Evolutionary conservation across 176 grass and related monocot genomes (phyloP).

Genomic region (Miscanthus lutarioriparius): DNA sequence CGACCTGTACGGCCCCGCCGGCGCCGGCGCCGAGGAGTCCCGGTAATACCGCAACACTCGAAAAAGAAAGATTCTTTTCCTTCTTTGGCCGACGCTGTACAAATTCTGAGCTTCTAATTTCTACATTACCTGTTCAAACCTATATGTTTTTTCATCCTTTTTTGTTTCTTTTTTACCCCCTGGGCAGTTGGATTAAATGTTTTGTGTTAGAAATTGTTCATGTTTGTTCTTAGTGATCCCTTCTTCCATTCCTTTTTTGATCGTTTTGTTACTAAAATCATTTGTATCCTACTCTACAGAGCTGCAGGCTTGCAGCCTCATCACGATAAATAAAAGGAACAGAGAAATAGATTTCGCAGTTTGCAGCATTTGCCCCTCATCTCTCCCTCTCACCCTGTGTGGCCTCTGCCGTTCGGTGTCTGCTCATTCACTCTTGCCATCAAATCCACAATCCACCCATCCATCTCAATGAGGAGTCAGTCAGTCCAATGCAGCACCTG

Average conservation of each 20-base stretch:
- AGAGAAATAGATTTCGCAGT: conserved; percentile 34
- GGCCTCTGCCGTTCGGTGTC: conserved; percentile 16
- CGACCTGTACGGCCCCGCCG: conserved; percentile 71
- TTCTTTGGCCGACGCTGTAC: conserved; percentile 48
- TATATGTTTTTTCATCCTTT: conserved; percentile 35
- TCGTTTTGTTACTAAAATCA: conserved; percentile 13
- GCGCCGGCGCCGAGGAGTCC: conserved; percentile 30
- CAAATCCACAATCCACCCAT: conserved; percentile 26
- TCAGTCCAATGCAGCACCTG: conserved; percentile 39
- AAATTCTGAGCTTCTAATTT: conserved; percentile 59
- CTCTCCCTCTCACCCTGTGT: neutral
- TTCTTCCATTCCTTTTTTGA: conserved; percentile 42
- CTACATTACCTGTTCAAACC: conserved; percentile 60
- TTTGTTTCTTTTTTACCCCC: neutral
- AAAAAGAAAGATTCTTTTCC: conserved; percentile 52
- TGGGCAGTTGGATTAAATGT: conserved; percentile 31
- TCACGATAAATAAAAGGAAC: conserved; percentile 49
- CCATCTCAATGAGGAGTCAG: conserved; percentile 19
- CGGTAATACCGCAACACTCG: conserved; percentile 49
- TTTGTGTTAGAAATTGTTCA: conserved; percentile 45
- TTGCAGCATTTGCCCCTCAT: conserved; percentile 30
- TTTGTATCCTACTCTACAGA: conserved; percentile 47
- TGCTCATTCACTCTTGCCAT: conserved; percentile 33
- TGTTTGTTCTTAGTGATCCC: conserved; percentile 56
- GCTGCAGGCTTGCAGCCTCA: conserved; percentile 20